Evolutionary conservation across 257 asterid species (phyloP).

Genomic region (Nicotiana paniculata): DNA sequence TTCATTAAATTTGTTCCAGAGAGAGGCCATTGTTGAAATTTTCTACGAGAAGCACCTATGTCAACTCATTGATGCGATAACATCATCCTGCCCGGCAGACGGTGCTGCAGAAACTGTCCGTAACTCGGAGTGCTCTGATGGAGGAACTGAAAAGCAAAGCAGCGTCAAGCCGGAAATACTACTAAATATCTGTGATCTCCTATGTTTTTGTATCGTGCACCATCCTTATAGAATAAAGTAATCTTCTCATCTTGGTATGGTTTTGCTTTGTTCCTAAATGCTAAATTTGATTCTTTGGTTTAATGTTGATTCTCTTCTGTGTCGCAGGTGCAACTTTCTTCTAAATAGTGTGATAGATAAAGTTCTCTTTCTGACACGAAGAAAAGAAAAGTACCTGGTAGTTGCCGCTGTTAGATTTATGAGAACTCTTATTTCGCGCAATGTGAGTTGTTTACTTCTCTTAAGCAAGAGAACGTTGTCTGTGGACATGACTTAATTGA

Average conservation of each 20-base stretch:
- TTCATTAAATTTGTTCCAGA: constrained; percentile 53
- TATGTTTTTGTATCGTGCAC: constrained; percentile 88
- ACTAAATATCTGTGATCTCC: constrained; percentile 81
- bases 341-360: constrained; percentile 79
- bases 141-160: constrained; percentile 38
- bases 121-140: constrained; percentile 37
- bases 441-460: constrained; percentile 51
- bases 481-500: background rate
- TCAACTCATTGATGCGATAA: constrained; percentile 71
- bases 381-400: constrained; percentile 87
- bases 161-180: constrained; percentile 77
- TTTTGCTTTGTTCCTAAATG: background rate
- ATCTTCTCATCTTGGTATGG: constrained; percentile 18
- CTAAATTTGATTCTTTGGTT: background rate
- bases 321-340: constrained; percentile 81
- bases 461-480: background rate
- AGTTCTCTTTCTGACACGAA: constrained; percentile 69
- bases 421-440: constrained; percentile 78
- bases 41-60: constrained; percentile 88
- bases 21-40: constrained; percentile 64
- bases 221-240: constrained; percentile 94
- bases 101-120: constrained; percentile 26
- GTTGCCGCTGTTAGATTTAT: constrained; percentile 92
- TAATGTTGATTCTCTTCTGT: constrained; percentile 3
- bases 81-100: constrained; percentile 60